These are phyloP conservation scores for Magnaporthales sp. DNA, from an alignment of 2,329 filamentous ascomycete genomes.

Conservation along the genomic window DNA sequence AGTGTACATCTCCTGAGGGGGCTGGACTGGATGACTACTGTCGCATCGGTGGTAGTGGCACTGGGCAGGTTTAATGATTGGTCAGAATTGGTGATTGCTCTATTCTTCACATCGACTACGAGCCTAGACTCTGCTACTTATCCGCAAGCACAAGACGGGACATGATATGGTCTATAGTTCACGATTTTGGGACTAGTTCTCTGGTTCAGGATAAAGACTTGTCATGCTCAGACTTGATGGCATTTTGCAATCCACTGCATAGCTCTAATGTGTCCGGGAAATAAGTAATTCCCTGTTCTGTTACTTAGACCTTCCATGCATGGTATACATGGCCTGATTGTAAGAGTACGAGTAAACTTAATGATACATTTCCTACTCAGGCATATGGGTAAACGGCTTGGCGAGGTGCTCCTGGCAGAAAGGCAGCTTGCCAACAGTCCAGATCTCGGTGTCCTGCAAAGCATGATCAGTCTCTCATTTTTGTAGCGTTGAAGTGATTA, in stretches of 20 bases:
- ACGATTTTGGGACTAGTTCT: background rate
- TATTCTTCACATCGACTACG: no score
- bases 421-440: slow-evolving; percentile 59
- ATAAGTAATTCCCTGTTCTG: background rate
- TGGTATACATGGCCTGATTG: background rate
- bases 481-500: background rate
- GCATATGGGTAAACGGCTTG: slow-evolving; percentile 57
- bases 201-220: background rate
- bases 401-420: slow-evolving; percentile 59
- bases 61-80: background rate
- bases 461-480: background rate
- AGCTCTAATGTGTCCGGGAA: background rate
- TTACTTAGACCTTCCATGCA: background rate
- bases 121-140: no score
- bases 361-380: slow-evolving; percentile 31
- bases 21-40: background rate
- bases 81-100: background rate
- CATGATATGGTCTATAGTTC: background rate
- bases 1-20: background rate
- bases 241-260: background rate
- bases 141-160: no score
- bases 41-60: background rate
- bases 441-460: slow-evolving; percentile 57
- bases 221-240: background rate
- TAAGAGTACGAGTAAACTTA: background rate